A percentile compares a stretch with the other conserved stretches of the same genome.
These are phyloP conservation scores for Yamadazyma takamatsuzukensis DNA, from an alignment of 805 yeast species.

Conservation along the genomic window DNA sequence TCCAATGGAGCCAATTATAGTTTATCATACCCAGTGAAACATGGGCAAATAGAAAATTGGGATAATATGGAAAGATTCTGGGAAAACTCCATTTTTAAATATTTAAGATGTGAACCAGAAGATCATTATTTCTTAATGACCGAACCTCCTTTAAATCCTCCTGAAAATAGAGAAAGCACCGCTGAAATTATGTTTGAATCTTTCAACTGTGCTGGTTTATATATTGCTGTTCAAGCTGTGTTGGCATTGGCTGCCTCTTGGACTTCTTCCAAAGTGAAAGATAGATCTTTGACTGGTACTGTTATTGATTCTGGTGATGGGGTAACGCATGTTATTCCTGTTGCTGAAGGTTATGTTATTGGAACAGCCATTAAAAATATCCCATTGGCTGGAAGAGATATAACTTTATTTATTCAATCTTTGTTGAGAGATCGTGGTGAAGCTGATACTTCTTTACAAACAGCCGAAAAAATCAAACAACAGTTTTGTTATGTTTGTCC, in stretches of 20 bases:
- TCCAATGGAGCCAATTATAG: constrained; percentile 90
- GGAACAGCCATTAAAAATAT: constrained; percentile 96
- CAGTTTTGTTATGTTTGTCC: constrained; percentile 97
- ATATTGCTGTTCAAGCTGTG: constrained; percentile 98
- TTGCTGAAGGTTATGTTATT: constrained; percentile 98
- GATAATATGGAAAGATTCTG: constrained; percentile 99
- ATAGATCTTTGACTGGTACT: constrained; percentile 95
- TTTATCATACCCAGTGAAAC: constrained; percentile 87
- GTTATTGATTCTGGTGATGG: constrained; percentile 99
- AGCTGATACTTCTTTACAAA: constrained; percentile 84
- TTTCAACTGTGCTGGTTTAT: constrained; percentile 96
- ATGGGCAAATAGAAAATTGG: constrained; percentile 99
- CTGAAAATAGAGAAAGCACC: constrained; percentile 96
- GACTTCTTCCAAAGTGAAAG: constrained; percentile 95
- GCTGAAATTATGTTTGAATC: constrained; percentile 99
- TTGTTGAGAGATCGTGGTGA: constrained; percentile 96
- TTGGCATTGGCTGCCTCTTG: constrained; percentile 97
- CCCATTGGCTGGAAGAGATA: constrained; percentile 98
- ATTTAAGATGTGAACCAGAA: constrained; percentile 96
- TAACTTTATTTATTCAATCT: constrained; percentile 89
- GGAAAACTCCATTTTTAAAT: constrained; percentile 96
- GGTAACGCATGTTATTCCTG: constrained; percentile 98
- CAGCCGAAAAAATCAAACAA: constrained; percentile 96
- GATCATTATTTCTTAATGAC: constrained; percentile 94
- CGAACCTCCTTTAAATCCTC: constrained; percentile 99